Evolutionary conservation across 2,329 filamentous ascomycete genomes (phyloP), one percentile per base, ranked within the genome.

Genomic region (Pseudogymnoascus sp.): DNA sequence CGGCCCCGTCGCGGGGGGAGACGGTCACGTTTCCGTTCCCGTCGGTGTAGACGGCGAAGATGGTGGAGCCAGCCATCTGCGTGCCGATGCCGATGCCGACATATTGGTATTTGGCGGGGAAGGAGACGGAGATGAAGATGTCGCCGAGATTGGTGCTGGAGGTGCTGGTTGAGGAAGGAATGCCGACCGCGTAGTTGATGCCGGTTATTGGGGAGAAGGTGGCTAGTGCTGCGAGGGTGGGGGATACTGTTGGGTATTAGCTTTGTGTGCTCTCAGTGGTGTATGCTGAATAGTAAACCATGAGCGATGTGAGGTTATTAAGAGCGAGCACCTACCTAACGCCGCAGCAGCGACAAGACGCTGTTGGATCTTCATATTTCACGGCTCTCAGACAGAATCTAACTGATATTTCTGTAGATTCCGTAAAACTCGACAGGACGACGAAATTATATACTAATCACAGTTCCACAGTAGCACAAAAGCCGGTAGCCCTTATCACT

Each of bases 1-100:
- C 80, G 11, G 68, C 73, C 7, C 77, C 78, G 6, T 75, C 66
- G 41, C 83, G 74, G 8, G 82, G 79, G 2, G 83, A 85, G 7
- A 86, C 66, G 0, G 83, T 86, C 12, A 86, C 80, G 65, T 72
- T 77, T 26, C 81, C 78, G 38, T 72, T 72, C 39, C 77, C 73
- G 26, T 78, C 76, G n/a, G 80, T 77, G 67, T 86, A 86, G 5
- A 84, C 74, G 45, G 85, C 73, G 68, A 86, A 85, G 55, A 86
- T 84, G 69, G 84, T 83, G 5, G 83, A 71, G 21, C 78, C 79
- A 14, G 71, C 66, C 83, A 86, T 86, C 19, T 70, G 66, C 1
- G 67, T 73, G 26, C 83, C 83, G 69, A 85, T 81, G 6, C 82
- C 83, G 3, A 86, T 70, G 3, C 77, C 80, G 35, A 83, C 76